These are phyloP conservation scores for Neurospora africana DNA, from an alignment of 495 filamentous ascomycete genomes.

Conservation along the genomic window DNA sequence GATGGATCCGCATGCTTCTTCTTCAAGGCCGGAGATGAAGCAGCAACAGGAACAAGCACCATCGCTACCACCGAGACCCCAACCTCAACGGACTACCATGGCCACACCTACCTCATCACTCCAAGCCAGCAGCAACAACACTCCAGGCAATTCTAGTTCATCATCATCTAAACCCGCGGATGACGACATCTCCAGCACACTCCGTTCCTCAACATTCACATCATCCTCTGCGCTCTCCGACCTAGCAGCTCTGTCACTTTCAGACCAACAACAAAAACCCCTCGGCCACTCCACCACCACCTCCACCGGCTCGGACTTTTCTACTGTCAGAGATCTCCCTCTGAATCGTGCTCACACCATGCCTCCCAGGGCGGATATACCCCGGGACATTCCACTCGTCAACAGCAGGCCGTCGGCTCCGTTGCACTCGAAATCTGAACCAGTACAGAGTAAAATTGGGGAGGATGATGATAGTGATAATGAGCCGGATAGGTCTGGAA, in stretches of 20 bases:
- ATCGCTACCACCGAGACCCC: neutral
- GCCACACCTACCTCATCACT: neutral
- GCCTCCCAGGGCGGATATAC: neutral
- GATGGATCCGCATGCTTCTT: neutral
- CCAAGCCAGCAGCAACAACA: neutral
- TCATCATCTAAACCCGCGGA: neutral
- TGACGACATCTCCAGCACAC: neutral
- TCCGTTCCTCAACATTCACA: neutral
- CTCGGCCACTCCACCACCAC: neutral
- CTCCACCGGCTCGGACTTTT: neutral
- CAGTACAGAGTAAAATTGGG: neutral
- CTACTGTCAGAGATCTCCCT: neutral
- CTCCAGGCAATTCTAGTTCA: neutral
- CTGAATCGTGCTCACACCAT: too few relatives aligned
- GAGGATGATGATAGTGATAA: slow-evolving; percentile 29
- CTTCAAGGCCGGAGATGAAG: neutral
- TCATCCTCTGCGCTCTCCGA: neutral
- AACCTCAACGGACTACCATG: neutral
- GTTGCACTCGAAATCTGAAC: neutral
- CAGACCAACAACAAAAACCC: neutral
- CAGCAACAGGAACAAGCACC: neutral
- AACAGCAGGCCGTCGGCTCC: neutral
- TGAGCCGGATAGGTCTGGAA: slow-evolving; percentile 33
- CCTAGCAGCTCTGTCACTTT: neutral
- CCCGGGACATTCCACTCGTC: neutral